Percentiles rank a stretch among this genome's conserved stretches.
These are phyloP conservation scores for Maudiozyma pseudohumilis DNA, from an alignment of 805 yeast genomes.

Conservation along the genomic window DNA sequence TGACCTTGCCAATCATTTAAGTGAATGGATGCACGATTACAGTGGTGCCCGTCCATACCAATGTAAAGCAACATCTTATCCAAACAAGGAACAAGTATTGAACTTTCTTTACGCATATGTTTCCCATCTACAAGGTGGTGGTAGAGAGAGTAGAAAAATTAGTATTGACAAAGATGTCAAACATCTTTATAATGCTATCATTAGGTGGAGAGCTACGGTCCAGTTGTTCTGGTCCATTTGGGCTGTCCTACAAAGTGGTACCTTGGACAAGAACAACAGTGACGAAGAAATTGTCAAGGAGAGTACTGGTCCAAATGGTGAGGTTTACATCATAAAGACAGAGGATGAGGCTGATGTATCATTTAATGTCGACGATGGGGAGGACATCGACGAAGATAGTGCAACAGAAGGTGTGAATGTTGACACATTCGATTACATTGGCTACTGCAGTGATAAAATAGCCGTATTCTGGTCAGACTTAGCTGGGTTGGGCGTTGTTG, in stretches of 20 bases:
- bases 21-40: conserved; percentile 97
- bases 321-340: conserved; percentile 34
- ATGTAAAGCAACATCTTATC: conserved; percentile 45
- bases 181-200: conserved; percentile 51
- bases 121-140: conserved; percentile 35
- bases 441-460: conserved; percentile 67
- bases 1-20: conserved; percentile 87
- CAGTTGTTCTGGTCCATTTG: conserved; percentile 80
- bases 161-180: conserved; percentile 37
- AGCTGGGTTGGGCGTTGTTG: conserved; percentile 45
- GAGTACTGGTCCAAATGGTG: conserved; percentile 46
- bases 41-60: conserved; percentile 42
- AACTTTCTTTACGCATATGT: conserved; percentile 72
- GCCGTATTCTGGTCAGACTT: conserved; percentile 68
- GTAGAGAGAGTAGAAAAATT: neutral
- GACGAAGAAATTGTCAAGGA: conserved; percentile 21
- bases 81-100: conserved; percentile 55
- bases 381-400: conserved; percentile 9
- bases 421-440: conserved; percentile 70
- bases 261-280: conserved; percentile 10
- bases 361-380: neutral
- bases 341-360: conserved; percentile 19
- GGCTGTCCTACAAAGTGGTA: conserved; percentile 79
- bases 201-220: conserved; percentile 73
- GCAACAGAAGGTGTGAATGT: conserved; percentile 29